Base-by-base conservation (phyloP, 2,329 filamentous ascomycete species). In the Ceratocystis lukuohia region DNA sequence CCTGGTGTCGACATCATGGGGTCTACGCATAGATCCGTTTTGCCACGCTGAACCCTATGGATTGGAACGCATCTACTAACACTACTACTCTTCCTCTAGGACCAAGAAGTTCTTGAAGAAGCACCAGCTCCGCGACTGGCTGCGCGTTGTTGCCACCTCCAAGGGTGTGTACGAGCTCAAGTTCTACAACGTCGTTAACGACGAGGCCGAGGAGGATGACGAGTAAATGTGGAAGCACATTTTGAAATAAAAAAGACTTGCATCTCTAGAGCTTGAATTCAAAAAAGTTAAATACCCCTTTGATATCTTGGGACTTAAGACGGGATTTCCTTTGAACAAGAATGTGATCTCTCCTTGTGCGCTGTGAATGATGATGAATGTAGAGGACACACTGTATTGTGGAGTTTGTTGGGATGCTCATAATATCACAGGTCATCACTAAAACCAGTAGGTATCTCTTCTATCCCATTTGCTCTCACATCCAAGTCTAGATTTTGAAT, bases 91-190 rank as follows among this genome's bases (percentile, higher is more conserved):
- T 62, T 72, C n/a, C 8, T 59, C 50, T 30, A 96, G 91, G 79
- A 99, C 94, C 80, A 99, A 99, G 91, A 99, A 99, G 87, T 99
- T 96, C 88, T 88, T 99, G 81, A 99, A 99, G 91, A 99, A 99
- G 90, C 91, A 96, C 85, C 93, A 97, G 87, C 90, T 99, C 78
- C 91, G 94, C 83, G 94, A 99, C 85, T 99, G 94, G 94, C 89
- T 99, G 77, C 92, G 94, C 76, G 93, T 99, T 74, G 94, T 99
- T 76, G 95, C 91, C 74, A 97, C 93, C 78, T 91, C 89, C 79
- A 93, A 93, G 84, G 93, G 94, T 77, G 92, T 96, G 72, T 99
- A 99, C 84, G 92, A 96, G 85, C 88, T 99, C 81, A 92, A 96
- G 84, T 99, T 99, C 92, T 99, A 96, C 91, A 99, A 99, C 85